Base-by-base conservation (phyloP, 2,329 filamentous ascomycete genomes). In the Aciculosporium take region DNA sequence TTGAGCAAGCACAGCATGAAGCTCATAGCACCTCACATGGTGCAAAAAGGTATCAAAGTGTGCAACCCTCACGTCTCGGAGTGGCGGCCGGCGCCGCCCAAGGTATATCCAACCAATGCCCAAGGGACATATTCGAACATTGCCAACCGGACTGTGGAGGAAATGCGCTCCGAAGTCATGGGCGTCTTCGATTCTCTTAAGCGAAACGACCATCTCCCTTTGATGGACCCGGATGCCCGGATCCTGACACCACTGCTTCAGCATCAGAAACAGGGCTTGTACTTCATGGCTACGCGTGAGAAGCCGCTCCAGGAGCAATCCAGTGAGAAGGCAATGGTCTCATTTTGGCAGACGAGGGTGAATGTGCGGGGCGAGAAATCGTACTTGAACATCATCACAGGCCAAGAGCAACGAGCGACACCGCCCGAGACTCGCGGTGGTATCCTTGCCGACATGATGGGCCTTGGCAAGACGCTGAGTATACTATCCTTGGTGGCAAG, bases 251-350 rank as follows among this genome's bases (percentile, higher is more conserved):
- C 75, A 23, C 64, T 96, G 15, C 75, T 95, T 32, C 71, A 72
- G 44, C 89, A 96, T 61, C 89, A 96, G 58, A 91, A 85, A 58
- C 87, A 95, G 60, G 89, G 83, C 0, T 70, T 96, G 0, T 76
- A 79, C 56, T 96, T 94, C 56, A 86, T 96, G 81, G 76, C 69
- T 8, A 73, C 74, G 17, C 82, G 84, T 47, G 89, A 96, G 60
- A 73, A 76, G 37, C 72, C 76, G 0, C 68, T 73, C 10, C 66
- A 68, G n/a, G 71, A 71, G 39, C 73, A 75, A 17, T 65, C 67
- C 0, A 64, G 69, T 3, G 75, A 81, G 37, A 71, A 73, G 40
- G 69, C 72, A 13, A 75, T 79, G 46, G 79, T 79, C 39, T 83
- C 84, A 0, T 74, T 94, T 29, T 96, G 88, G 87, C 78, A 83